Evolutionary conservation across 495 filamentous ascomycete species (phyloP).

Genomic region (Letharia lupina): DNA sequence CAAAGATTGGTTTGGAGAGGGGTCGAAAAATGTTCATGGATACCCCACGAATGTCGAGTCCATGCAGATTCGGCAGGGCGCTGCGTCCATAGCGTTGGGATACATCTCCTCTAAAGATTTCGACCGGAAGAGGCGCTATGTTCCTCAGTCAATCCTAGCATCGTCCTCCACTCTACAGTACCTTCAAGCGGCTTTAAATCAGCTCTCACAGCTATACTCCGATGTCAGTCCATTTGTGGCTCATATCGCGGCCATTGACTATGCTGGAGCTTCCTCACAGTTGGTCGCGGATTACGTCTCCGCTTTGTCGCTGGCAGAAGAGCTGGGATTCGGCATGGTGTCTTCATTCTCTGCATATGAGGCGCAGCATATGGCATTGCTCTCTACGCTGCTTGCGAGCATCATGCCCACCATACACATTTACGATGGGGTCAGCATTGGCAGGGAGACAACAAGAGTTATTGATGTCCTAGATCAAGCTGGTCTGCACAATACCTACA

Average conservation of each 20-base stretch:
- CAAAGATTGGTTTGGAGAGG: conserved; percentile 58
- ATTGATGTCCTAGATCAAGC: conserved; percentile 72
- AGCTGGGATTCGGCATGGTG: conserved; percentile 79
- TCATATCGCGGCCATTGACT: conserved; percentile 90
- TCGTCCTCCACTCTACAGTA: conserved; percentile 71
- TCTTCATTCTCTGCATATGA: conserved; percentile 81
- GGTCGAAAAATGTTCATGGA: conserved; percentile 70
- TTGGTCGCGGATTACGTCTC: conserved; percentile 83
- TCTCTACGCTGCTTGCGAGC: conserved; percentile 73
- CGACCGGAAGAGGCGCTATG: conserved; percentile 78
- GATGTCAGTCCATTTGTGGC: conserved; percentile 86
- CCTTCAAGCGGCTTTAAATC: conserved; percentile 77
- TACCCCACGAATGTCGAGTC: conserved; percentile 66
- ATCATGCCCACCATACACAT: conserved; percentile 81
- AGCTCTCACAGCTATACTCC: conserved; percentile 79
- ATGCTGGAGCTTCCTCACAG: conserved; percentile 53
- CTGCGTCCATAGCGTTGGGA: conserved; percentile 84
- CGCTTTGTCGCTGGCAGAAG: conserved; percentile 75
- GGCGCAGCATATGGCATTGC: conserved; percentile 88
- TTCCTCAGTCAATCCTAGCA: conserved; percentile 83
- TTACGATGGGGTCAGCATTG: conserved; percentile 83
- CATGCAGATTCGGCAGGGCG: conserved; percentile 81
- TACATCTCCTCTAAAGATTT: conserved; percentile 97
- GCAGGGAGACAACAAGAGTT: conserved; percentile 76
- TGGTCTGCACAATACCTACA: conserved; percentile 62